Evolutionary conservation across 164 flowering plant genomes (phyloP).

Genomic region (Aristolochia californica): DNA sequence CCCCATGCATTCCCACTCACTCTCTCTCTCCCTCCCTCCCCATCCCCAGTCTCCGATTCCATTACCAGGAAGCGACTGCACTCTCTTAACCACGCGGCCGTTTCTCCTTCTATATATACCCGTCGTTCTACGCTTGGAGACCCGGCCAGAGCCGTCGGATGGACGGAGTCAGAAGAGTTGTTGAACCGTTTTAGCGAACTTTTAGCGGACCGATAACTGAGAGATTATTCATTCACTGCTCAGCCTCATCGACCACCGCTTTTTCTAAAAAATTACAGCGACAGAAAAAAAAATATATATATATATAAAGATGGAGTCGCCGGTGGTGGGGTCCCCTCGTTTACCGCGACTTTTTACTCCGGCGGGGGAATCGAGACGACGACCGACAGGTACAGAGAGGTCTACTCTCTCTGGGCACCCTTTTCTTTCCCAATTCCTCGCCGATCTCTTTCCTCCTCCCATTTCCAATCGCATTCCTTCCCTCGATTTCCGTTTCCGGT

Average conservation of each 20-base stretch:
- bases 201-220: slow-evolving; percentile 36
- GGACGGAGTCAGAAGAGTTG: slow-evolving; percentile 45
- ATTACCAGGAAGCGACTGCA: not conserved
- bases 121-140: not conserved
- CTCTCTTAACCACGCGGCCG: not conserved
- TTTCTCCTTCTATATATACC: slow-evolving; percentile 1
- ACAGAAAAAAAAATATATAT: too few relatives aligned
- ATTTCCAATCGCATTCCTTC: too few relatives aligned
- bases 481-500: not conserved
- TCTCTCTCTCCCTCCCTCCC: too few relatives aligned
- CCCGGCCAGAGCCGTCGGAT: not conserved
- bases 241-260: too few relatives aligned
- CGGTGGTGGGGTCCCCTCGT: slow-evolving; percentile 3
- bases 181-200: slow-evolving; percentile 48
- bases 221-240: too few relatives aligned
- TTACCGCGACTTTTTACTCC: slow-evolving; percentile 7
- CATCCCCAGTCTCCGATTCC: not conserved
- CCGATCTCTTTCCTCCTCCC: not conserved
- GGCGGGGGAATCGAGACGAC: slow-evolving; percentile 2
- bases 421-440: slow-evolving; percentile 4
- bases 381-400: slow-evolving; percentile 2
- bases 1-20: too few relatives aligned
- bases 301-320: not conserved
- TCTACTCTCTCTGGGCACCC: not conserved
- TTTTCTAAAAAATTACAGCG: too few relatives aligned